Evolutionary conservation across 495 filamentous ascomycete species (phyloP).

Genomic region (Penicillium lagena): DNA sequence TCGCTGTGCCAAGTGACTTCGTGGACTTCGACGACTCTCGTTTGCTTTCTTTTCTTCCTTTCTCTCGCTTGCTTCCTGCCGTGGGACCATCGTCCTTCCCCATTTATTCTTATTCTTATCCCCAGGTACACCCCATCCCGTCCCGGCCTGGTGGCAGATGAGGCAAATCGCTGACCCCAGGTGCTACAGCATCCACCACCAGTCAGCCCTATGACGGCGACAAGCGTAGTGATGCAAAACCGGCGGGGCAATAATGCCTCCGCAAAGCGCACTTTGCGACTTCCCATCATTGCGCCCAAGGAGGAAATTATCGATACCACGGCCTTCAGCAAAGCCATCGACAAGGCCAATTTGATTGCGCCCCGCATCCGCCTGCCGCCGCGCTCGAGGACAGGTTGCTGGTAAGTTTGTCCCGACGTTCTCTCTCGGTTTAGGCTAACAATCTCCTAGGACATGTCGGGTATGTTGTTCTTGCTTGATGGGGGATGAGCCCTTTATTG

Average conservation of each 20-base stretch:
- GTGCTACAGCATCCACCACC: not conserved
- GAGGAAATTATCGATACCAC: conserved; percentile 21
- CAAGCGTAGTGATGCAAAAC: conserved; percentile 31
- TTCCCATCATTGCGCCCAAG: conserved; percentile 46
- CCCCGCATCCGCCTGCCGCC: conserved; percentile 46
- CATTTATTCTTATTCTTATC: not conserved
- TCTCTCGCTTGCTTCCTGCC: not conserved
- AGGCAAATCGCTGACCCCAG: not conserved
- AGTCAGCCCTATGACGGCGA: conserved; percentile 29
- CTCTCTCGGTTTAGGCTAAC: conserved; percentile 5
- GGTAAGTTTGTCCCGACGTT: conserved; percentile 29
- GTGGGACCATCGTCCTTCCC: not conserved
- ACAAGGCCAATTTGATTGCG: conserved; percentile 20
- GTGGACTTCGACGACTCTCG: not conserved
- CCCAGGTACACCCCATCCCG: not conserved
- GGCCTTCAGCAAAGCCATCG: conserved; percentile 8
- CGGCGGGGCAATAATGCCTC: conserved; percentile 23
- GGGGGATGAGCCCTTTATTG: not conserved
- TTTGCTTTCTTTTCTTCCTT: conserved; percentile 5
- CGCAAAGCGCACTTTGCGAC: conserved; percentile 28
- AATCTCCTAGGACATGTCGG: conserved; percentile 39
- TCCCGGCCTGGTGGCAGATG: no score
- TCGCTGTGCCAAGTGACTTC: no score
- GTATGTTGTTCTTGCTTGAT: conserved; percentile 21
- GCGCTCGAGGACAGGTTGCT: conserved; percentile 47